These are phyloP conservation scores for Pluteus cervinus DNA, from an alignment of 768 basidiomycete genomes.

Conservation along the genomic window DNA sequence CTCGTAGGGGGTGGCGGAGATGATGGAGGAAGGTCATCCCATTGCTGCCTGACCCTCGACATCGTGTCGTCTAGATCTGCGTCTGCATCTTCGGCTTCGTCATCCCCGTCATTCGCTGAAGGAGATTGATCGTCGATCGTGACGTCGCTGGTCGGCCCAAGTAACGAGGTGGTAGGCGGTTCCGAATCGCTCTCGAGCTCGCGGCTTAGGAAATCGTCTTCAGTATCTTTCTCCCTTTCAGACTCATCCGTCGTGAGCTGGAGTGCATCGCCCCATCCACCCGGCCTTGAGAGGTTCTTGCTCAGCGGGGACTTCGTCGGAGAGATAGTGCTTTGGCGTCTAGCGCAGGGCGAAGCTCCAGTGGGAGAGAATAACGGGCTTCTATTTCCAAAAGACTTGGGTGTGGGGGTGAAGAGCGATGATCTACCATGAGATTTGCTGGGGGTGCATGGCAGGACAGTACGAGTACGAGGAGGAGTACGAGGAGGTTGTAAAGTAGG, in stretches of 20 bases:
- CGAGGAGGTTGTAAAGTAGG: no score
- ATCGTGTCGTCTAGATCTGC: no score
- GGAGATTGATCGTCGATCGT: slow-evolving; percentile 14
- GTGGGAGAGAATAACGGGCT: slow-evolving; percentile 18
- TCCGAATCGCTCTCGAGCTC: slow-evolving; percentile 35
- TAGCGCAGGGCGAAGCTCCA: slow-evolving; percentile 20
- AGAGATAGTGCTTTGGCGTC: slow-evolving; percentile 24
- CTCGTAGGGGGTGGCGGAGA: slow-evolving; percentile 55
- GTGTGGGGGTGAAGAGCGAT: slow-evolving; percentile 40
- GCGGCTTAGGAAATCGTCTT: slow-evolving; percentile 19
- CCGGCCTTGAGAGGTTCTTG: slow-evolving; percentile 12
- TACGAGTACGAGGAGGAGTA: no score
- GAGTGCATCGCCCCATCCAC: slow-evolving; percentile 15
- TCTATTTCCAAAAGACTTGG: slow-evolving; percentile 21
- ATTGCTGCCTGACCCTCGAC: slow-evolving; percentile 37
- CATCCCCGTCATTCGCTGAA: slow-evolving; percentile 14
- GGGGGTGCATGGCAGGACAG: no score
- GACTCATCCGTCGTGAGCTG: slow-evolving; percentile 11
- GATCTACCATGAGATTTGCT: slow-evolving; percentile 15
- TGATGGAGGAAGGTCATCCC: slow-evolving; percentile 54
- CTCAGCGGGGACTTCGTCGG: slow-evolving; percentile 16
- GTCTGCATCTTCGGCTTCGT: slow-evolving; percentile 14
- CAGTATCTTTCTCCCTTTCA: slow-evolving; percentile 14
- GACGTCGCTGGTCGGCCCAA: slow-evolving; percentile 41
- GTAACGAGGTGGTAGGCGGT: slow-evolving; percentile 39